These are phyloP conservation scores for Kipferlia bialata DNA, from an alignment of 78 protist genomes.

Conservation along the genomic window DNA sequence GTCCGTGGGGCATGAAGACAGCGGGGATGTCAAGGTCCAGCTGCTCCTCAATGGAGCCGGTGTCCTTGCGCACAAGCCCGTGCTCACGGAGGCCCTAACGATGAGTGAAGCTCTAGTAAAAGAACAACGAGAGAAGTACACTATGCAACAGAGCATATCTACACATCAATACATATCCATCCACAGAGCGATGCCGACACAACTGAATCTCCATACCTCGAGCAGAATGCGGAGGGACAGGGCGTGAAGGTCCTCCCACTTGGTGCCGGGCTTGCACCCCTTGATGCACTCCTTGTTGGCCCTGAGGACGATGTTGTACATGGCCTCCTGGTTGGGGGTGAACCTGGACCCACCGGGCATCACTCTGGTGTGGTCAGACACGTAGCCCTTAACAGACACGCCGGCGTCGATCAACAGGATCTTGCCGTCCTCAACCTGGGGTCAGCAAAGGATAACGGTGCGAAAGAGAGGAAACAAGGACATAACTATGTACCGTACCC, in stretches of 20 bases:
- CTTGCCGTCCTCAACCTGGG: neutral
- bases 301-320: slow-evolving; percentile 4
- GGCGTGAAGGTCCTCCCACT: neutral
- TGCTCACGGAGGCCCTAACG: neutral
- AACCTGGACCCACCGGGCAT: neutral
- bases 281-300: neutral
- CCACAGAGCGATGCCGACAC: no score
- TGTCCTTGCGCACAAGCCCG: neutral
- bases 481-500: no score
- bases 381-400: neutral
- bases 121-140: no score
- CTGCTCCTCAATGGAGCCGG: neutral
- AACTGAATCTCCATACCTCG: no score
- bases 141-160: no score
- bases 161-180: no score
- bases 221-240: neutral
- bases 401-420: slow-evolving; percentile 5
- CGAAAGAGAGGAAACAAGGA: neutral
- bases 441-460: neutral
- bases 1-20: slow-evolving; percentile 23
- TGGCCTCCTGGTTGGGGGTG: neutral
- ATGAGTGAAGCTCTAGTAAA: no score
- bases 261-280: neutral
- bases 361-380: slow-evolving; percentile 1
- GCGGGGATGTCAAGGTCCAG: neutral